Evolutionary conservation across 805 yeast genomes (phyloP), one percentile per base, ranked within the genome.

Genomic region (Ogataea minuta): DNA sequence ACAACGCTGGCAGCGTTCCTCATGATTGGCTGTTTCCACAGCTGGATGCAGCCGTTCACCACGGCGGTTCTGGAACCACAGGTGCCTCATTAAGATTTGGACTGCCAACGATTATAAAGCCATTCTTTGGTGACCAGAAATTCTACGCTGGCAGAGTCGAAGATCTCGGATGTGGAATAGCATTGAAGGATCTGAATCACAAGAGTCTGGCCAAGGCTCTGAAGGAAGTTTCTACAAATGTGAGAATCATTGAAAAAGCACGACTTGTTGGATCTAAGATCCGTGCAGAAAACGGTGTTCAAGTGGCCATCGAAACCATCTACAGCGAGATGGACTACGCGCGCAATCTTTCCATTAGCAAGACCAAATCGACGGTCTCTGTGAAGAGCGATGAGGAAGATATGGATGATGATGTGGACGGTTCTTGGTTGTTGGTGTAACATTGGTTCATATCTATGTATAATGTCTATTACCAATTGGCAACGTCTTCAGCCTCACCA

Each of bases 31-130:
- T 91, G 25, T 91, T 91, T 62, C 84, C 91, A 0, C 79, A 77
- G 45, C 68, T 91, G 30, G 96, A 91, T 63, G 96, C 91, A 0
- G 95, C 95, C 0, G 96, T 91, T 4, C 98, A 91, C 58, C 98
- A 91, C 59, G 98, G 98, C 27, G 98, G 98, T 0, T 83, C 95
- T 0, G 98, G 98, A 2, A 87, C 97, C 0, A 91, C 97, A 0
- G 98, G 98, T 6, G 96, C 96, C 0, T 75, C 95, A 2, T 60
- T 91, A 39, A 69, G 90, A 45, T 83, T 85, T 10, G 98, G 98
- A 0, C 60, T 84, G 23, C 97, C 98, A 1, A 88, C 95, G 0
- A 74, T 91, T 23, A 79, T 91, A 52, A 91, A 90, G 59, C 98
- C 98, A 2, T 91, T 91, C 56, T 91, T 91, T 60, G 98, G 96